A percentile compares a stretch with the other conserved stretches of the same genome.
These are phyloP conservation scores for Tulasnella sp. DNA, from an alignment of 768 basidiomycete species.

Conservation along the genomic window DNA sequence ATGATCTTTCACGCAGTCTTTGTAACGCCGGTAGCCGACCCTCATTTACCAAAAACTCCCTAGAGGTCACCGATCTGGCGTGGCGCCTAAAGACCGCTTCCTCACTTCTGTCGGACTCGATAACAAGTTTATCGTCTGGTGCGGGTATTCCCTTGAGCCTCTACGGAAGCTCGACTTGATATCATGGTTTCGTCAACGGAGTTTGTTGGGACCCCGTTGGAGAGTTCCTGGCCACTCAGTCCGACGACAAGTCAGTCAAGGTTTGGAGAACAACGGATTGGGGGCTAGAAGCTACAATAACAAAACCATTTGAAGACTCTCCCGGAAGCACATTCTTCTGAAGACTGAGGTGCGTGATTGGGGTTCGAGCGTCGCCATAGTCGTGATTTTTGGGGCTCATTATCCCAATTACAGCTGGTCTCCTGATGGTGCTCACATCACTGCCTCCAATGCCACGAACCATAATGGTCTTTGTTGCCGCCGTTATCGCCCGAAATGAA, in stretches of 20 bases:
- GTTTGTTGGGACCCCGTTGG: slow-evolving; percentile 99
- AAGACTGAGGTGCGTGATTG: slow-evolving; percentile 64
- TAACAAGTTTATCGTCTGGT: slow-evolving; percentile 87
- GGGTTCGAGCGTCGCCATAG: neutral
- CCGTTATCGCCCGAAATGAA: slow-evolving; percentile 80
- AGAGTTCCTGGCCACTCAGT: slow-evolving; percentile 94
- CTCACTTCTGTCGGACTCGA: slow-evolving; percentile 92
- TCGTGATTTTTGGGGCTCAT: neutral
- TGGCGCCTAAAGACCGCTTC: slow-evolving; percentile 90
- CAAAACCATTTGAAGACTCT: slow-evolving; percentile 86
- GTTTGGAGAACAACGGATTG: slow-evolving; percentile 95
- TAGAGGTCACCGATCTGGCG: slow-evolving; percentile 91
- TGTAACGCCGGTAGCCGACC: neutral
- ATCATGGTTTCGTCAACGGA: slow-evolving; percentile 96
- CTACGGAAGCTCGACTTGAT: slow-evolving; percentile 75
- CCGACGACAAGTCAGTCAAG: slow-evolving; percentile 92
- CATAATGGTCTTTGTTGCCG: slow-evolving; percentile 95
- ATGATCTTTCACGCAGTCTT: slow-evolving; percentile 40
- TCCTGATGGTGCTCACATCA: slow-evolving; percentile 97
- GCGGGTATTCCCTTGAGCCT: slow-evolving; percentile 82
- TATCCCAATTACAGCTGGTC: slow-evolving; percentile 67
- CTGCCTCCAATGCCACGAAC: slow-evolving; percentile 94
- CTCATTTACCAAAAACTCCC: neutral
- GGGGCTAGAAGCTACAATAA: slow-evolving; percentile 74
- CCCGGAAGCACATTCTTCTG: slow-evolving; percentile 94